Base-by-base conservation (phyloP, 2,329 filamentous ascomycete species). In the Epichloe baconii region DNA sequence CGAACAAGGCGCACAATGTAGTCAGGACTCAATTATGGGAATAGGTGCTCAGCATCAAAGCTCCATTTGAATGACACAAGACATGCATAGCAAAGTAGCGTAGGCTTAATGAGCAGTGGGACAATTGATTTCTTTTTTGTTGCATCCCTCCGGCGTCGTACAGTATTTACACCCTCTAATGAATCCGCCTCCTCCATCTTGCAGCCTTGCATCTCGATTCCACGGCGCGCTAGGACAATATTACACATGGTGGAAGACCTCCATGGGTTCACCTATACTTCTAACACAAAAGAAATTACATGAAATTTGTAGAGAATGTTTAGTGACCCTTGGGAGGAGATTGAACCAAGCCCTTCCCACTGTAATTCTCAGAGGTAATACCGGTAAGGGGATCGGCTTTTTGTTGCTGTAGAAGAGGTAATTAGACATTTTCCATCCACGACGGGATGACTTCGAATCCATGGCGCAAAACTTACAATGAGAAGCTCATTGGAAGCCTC, bases 401-500 rank as follows among this genome's bases (percentile, higher is more conserved):
- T 81, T 94, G 86, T 66, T 76, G 75, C 87, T 94, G 68, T 67
- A 31, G 34, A 1, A 14, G 31, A 26, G 38, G 14, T 19, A 43
- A 26, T 40, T 44, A 5, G 45, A 46, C n/a, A 19, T 19, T 12
- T 31, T 12, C 8, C 5, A 15, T 21, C 17, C n/a, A 8, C 10
- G 14, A n/a, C 1, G 12, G 15, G 12, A 12, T n/a, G 11, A 15
- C 31, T 40, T 48, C 2, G 5, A 17, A 10, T 31, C 26, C 26
- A 31, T 31, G 7, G 26, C 12, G 1, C 3, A 15, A n/a, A 36
- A 54, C 58, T 47, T 74, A 95, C 91, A 80, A 83, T 90, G 70
- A 96, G 78, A 71, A 86, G 93, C 76, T 96, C 93, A 73, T 98
- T 95, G 61, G 84, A 79, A 61, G 85, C 85, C 77, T 97, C 89